Percentiles rank a stretch among this genome's conserved stretches.
These are phyloP conservation scores for Pythium dissimile DNA, from an alignment of 352 stramenopile species.

Conservation along the genomic window DNA sequence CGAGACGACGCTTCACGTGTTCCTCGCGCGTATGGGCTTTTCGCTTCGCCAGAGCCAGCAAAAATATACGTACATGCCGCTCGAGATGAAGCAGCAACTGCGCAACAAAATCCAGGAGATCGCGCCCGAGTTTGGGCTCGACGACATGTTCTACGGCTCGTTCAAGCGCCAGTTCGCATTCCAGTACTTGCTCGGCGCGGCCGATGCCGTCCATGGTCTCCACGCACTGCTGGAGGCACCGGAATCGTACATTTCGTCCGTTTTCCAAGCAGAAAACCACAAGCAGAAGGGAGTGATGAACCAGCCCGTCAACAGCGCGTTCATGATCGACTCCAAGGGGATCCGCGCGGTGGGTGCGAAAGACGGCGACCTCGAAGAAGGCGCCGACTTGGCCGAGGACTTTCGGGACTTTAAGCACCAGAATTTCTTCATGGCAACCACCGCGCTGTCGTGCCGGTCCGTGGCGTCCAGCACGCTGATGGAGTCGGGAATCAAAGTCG, in stretches of 20 bases:
- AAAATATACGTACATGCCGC: constrained; percentile 95
- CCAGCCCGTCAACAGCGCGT: constrained; percentile 38
- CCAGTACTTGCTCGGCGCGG: constrained; percentile 92
- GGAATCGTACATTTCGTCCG: constrained; percentile 55
- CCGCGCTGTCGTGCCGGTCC: constrained; percentile 61
- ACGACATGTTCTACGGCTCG: constrained; percentile 95
- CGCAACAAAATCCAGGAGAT: constrained; percentile 91
- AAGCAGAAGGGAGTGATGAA: constrained; percentile 33
- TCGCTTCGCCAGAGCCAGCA: constrained; percentile 94
- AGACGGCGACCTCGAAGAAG: constrained; percentile 12
- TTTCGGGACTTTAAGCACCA: constrained; percentile 65
- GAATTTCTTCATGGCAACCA: constrained; percentile 78
- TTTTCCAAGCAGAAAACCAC: constrained; percentile 67
- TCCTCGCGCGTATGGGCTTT: constrained; percentile 97
- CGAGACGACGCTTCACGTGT: constrained; percentile 85
- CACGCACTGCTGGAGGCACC: constrained; percentile 92
- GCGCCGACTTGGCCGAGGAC: constrained; percentile 24
- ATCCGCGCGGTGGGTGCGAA: constrained; percentile 27
- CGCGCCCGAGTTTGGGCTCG: constrained; percentile 92
- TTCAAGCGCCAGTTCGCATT: constrained; percentile 95
- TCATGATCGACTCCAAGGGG: constrained; percentile 33
- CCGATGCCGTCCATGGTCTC: constrained; percentile 94
- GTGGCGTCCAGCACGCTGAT: constrained; percentile 78
- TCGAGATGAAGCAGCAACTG: constrained; percentile 90
- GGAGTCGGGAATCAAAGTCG: constrained; percentile 92